These are phyloP conservation scores for Oryza rufipogon DNA, from an alignment of 176 grass and related monocot species.

Conservation along the genomic window DNA sequence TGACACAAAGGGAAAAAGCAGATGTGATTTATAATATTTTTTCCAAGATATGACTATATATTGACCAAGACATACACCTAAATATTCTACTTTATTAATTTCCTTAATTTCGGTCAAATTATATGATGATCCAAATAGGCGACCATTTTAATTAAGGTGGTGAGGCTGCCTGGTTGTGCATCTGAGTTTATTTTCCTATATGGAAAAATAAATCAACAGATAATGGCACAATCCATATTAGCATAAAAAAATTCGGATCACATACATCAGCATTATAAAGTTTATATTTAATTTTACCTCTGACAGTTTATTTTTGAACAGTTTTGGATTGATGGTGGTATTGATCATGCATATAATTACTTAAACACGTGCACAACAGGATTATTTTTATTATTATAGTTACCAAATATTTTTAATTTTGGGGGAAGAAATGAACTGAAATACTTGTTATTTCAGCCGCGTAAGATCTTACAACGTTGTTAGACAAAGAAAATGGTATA, in stretches of 20 bases:
- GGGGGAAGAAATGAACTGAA: neutral
- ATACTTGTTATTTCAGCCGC: neutral
- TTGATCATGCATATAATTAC: neutral
- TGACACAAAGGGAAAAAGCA: conserved; percentile 14
- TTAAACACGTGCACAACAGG: no score
- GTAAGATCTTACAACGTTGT: no score
- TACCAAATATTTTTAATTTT: neutral
- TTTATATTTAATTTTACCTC: neutral
- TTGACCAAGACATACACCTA: neutral
- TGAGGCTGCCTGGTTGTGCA: neutral
- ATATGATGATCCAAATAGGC: neutral
- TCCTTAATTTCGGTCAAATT: neutral
- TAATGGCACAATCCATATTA: neutral
- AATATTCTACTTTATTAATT: neutral
- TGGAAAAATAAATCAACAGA: neutral
- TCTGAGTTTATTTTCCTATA: neutral
- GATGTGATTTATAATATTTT: conserved; percentile 1
- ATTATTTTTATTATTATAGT: no score
- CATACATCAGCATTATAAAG: neutral
- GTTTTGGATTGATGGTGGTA: neutral
- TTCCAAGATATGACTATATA: neutral
- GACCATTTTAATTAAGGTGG: neutral
- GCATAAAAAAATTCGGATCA: neutral
- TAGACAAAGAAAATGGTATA: no score
- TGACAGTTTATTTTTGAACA: neutral